Conservation (phyloP, 2,329 filamentous ascomycete species). For the Nothopassalora personata region DNA sequence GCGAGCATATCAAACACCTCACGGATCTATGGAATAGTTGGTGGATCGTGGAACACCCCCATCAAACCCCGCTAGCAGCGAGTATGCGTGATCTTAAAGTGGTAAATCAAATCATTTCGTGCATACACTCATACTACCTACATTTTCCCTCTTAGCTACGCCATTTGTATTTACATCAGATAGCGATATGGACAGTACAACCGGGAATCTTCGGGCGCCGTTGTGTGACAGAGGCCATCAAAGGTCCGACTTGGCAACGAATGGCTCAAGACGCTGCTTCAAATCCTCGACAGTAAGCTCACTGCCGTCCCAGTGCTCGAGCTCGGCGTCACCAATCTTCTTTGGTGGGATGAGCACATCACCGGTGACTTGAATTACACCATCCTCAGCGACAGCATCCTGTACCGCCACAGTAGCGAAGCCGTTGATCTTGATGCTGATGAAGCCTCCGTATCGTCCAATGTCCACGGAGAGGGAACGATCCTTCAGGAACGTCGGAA, state of each 20-base stretch:
- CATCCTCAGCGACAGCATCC: slow-evolving; percentile 70
- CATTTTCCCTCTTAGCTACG: too few relatives aligned
- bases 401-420: slow-evolving; percentile 59
- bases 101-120: too few relatives aligned
- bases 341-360: slow-evolving; percentile 72
- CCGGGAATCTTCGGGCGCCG: too few relatives aligned
- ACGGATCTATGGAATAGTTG: too few relatives aligned
- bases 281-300: slow-evolving; percentile 58
- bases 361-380: slow-evolving; percentile 73
- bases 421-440: slow-evolving; percentile 70
- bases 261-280: slow-evolving; percentile 50
- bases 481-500: slow-evolving; percentile 66
- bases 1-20: too few relatives aligned
- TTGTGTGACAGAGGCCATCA: slow-evolving; percentile 4
- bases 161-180: too few relatives aligned
- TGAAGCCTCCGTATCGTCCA: slow-evolving; percentile 60
- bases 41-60: too few relatives aligned
- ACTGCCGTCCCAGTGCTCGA: slow-evolving; percentile 41
- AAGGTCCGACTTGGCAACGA: slow-evolving; percentile 34
- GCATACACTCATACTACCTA: too few relatives aligned
- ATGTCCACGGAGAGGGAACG: slow-evolving; percentile 68
- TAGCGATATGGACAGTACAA: too few relatives aligned
- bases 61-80: too few relatives aligned
- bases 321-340: slow-evolving; percentile 39
- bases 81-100: too few relatives aligned